phyloP scores from a whole-genome alignment of 2,329 filamentous ascomycete species.

The Seiridium cupressi region DNA sequence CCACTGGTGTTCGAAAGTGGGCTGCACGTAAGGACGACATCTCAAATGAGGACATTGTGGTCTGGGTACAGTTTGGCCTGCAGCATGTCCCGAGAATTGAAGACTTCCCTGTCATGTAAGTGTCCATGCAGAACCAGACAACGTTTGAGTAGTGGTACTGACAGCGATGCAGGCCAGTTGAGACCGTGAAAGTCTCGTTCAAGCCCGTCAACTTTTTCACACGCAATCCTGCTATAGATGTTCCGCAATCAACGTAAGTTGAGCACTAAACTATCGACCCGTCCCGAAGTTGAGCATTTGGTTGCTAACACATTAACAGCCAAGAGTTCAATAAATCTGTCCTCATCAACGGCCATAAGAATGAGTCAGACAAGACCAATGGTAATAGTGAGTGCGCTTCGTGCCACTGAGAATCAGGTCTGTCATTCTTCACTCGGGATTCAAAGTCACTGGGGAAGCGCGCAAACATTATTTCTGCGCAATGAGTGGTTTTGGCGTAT shows the following conservation, averaged over 20 bases:
- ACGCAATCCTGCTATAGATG: slow-evolving; percentile 6
- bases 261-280: too few species aligned
- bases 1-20: slow-evolving; percentile 6
- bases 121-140: background rate
- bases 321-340: slow-evolving; percentile 6
- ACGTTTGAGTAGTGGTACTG: background rate
- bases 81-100: slow-evolving; percentile 4
- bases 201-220: slow-evolving; percentile 7
- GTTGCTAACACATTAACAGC: background rate
- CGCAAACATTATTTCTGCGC: background rate
- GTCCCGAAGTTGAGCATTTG: too few species aligned
- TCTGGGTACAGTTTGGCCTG: slow-evolving; percentile 4
- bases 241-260: slow-evolving; percentile 5
- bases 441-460: background rate
- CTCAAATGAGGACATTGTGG: slow-evolving; percentile 1
- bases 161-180: slow-evolving; percentile 1
- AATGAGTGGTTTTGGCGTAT: background rate
- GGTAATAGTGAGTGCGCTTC: background rate
- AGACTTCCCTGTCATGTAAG: slow-evolving; percentile 7
- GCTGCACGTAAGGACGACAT: background rate
- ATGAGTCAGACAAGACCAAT: background rate
- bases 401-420: background rate
- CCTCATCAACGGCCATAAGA: background rate
- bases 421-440: too few species aligned
- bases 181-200: slow-evolving; percentile 5